Conservation (phyloP, 768 basidiomycete genomes). For the Thelephora aurantiotincta region DNA sequence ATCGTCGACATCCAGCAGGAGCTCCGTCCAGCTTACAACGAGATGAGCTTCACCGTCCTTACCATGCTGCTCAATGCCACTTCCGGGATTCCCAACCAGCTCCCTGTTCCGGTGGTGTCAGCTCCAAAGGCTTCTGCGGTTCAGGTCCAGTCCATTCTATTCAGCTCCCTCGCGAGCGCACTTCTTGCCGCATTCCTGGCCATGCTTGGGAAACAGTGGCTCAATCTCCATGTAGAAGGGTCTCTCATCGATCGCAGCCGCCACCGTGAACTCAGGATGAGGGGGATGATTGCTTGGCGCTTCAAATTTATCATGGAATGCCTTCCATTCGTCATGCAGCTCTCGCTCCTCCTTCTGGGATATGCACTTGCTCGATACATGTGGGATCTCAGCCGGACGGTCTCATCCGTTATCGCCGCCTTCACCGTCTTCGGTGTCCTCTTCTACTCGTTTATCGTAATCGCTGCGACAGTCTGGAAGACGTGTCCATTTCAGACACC, state of each 20-base stretch:
- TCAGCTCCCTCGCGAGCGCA: constrained; percentile 11
- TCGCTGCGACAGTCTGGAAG: constrained; percentile 7
- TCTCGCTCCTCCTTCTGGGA: constrained; percentile 12
- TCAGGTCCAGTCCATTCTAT: constrained; percentile 11
- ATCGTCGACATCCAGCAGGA: constrained; percentile 6
- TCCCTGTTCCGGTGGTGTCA: constrained; percentile 4
- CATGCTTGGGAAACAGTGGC: constrained; percentile 9
- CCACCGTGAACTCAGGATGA: constrained; percentile 9
- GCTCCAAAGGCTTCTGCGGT: constrained; percentile 9
- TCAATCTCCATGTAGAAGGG: constrained; percentile 3
- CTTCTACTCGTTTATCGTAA: constrained; percentile 10
- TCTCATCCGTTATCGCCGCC: constrained; percentile 7
- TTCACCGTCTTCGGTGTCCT: constrained; percentile 5
- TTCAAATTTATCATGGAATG: constrained; percentile 8
- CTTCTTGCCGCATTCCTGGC: constrained; percentile 14
- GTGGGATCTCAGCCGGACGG: constrained; percentile 7
- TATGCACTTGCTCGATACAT: constrained; percentile 8
- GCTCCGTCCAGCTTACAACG: constrained; percentile 4
- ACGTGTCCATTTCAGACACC: constrained; percentile 12
- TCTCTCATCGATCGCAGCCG: constrained; percentile 8
- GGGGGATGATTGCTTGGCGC: constrained; percentile 9
- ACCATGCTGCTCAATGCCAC: no score
- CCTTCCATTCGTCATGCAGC: constrained; percentile 10
- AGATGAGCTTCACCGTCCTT: background rate
- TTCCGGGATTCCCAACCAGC: no score